Evolutionary conservation across 1,284 basidiomycete species (phyloP), one percentile per base, ranked within the genome.

Genomic region (Trametes versicolor): DNA sequence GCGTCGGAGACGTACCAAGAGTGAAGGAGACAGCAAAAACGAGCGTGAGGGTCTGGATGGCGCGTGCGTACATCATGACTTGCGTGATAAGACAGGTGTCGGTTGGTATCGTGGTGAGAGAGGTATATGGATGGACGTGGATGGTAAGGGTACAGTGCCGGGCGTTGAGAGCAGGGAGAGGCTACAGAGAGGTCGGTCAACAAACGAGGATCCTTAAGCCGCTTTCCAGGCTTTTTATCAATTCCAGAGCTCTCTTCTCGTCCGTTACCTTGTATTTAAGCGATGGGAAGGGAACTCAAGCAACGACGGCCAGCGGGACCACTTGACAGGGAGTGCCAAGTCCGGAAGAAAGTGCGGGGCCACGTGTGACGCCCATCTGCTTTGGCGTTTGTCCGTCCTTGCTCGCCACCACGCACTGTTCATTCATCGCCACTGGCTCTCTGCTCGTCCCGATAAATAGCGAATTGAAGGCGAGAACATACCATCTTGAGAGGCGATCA

Each of bases 21-120:
- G 60, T 51, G 57, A 57, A 51, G n/a, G 58, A 43, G 37, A 64
- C 51, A 43, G 60, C 48, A 41, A 66, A 34, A 66, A 69, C 12
- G 67, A 69, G 64, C 37, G 64, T 66, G 64, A 69, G 48, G 50
- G 60, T 62, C 52, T 62, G 60, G 53, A 54, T 48, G 52, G 58
- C 59, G 64, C 60, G 64, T 34, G 64, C 57, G 64, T 65, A 59
- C 55, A 62, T 58, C 59, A 47, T 66, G 56, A 27, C 56, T 49
- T 49, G 13, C 4, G 39, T 57, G 48, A 12, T 7, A 21, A 27
- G 37, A 27, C 15, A n/a, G 12, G 32, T 23, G 12, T 12, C 12
- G 34, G 39, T 21, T 63, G 65, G 58, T 66, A 64, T 64, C 63
- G 52, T 13, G 23, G 32, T 58, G 36, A n/a, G 56, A n/a, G 56